phyloP scores from a whole-genome alignment of 306 rosid genomes.

The Parietaria judaica region DNA sequence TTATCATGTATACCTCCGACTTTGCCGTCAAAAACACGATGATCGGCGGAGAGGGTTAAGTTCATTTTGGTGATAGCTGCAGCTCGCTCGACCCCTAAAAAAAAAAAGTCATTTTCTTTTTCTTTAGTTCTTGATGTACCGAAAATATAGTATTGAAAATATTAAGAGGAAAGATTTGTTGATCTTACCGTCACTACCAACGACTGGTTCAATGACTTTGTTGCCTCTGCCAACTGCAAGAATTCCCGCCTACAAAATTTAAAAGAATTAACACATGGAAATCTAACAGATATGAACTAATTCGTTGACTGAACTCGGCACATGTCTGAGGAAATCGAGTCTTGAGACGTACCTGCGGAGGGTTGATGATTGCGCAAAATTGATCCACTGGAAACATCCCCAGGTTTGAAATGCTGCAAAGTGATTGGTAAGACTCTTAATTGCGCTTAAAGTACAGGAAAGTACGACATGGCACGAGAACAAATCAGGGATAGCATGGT shows the following conservation, averaged over 20 bases:
- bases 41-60: slow-evolving; percentile 86
- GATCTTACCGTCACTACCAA: slow-evolving; percentile 71
- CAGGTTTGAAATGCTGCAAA: slow-evolving; percentile 93
- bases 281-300: neutral
- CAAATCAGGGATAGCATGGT: slow-evolving; percentile 15
- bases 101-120: slow-evolving; percentile 22
- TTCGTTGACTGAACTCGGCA: neutral
- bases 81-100: slow-evolving; percentile 74
- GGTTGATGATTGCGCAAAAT: slow-evolving; percentile 94
- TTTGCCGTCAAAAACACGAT: slow-evolving; percentile 88
- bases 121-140: slow-evolving; percentile 11
- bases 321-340: too few species aligned
- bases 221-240: slow-evolving; percentile 98
- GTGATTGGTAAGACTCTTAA: slow-evolving; percentile 11
- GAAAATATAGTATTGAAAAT: slow-evolving; percentile 6
- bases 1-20: slow-evolving; percentile 60
- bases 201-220: slow-evolving; percentile 71
- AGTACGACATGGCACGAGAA: slow-evolving; percentile 3
- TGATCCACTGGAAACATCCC: slow-evolving; percentile 98
- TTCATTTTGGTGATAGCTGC: slow-evolving; percentile 61
- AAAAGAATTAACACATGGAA: slow-evolving; percentile 9
- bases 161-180: slow-evolving; percentile 20
- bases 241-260: slow-evolving; percentile 74
- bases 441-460: slow-evolving; percentile 14
- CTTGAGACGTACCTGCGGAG: slow-evolving; percentile 66